Base-by-base conservation (phyloP, 2,329 filamentous ascomycete genomes). In the Ceratocystis papillata region DNA sequence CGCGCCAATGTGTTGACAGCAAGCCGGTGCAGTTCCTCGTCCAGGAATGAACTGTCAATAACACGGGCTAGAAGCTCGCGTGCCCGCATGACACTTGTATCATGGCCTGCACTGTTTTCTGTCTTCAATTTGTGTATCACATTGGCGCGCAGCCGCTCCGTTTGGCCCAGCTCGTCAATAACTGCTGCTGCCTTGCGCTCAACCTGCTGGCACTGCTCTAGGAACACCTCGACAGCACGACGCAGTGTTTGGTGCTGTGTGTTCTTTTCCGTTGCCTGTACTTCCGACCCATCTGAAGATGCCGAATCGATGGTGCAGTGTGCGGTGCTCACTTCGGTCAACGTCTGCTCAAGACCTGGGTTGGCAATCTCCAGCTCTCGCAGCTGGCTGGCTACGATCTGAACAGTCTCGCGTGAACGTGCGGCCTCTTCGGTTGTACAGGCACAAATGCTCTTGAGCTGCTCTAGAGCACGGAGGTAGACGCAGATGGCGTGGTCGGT, bases 391-490 rank as follows among this genome's bases (percentile, higher is more conserved):
- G 55, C 46, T 57, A 65, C 57, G 25, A 30, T 57, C 48, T 66
- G 59, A 33, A 67, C 63, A 12, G 28, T 45, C 12, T 48, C 53
- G 30, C 66, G 59, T 22, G 64, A 55, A 7, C 37, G 33, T 8
- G 61, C 53, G 37, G 66, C 61, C 33, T 68, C 60, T 33, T 45
- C 50, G 4, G 25, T 55, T 22, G 65, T 66, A n/a, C 28, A 48
- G 5, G 64, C 25, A 28, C 46, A 41, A 25, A 65, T 48, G 5
- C 22, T 59, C 17, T 66, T 65, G n/a, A 69, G 64, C 7, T 65
- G 66, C 37, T 67, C 30, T n/a, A 75, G 76, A 66, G 78, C 79
- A 30, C 72, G 68, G 30, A 77, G 71, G 69, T 78, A 81, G 15
- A 77, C 69, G 45, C 76, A 67, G 69, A 65, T 61, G 25, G 66